Percentiles rank a stretch among this genome's conserved stretches.
These are phyloP conservation scores for Blepharisma stoltei DNA, from an alignment of 73 alveolate species.

Conservation along the genomic window DNA sequence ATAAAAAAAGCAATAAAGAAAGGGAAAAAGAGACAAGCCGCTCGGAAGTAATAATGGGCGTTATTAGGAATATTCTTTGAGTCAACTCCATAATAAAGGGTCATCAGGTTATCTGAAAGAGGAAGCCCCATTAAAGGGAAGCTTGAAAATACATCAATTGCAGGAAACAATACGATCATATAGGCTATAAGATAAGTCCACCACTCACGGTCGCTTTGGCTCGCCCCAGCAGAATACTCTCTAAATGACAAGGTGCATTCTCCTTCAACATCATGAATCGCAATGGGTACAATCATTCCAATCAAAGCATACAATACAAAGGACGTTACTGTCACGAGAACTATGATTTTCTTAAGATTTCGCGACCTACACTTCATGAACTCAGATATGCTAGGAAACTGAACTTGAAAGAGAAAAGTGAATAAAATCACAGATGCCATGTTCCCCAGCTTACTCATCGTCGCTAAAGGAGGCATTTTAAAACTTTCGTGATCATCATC, in stretches of 20 bases:
- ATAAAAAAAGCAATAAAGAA: background rate
- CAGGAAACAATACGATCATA: slow-evolving; percentile 11
- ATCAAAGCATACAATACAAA: background rate
- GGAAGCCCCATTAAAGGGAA: background rate
- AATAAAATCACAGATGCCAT: background rate
- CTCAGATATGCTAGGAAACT: slow-evolving; percentile 15
- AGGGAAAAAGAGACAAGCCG: background rate
- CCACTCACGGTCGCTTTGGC: slow-evolving; percentile 1
- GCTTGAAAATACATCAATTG: slow-evolving; percentile 20
- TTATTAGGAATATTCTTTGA: background rate
- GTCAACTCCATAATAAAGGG: background rate
- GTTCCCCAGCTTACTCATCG: background rate
- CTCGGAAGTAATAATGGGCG: background rate
- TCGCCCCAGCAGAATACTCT: background rate
- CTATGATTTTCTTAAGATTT: background rate
- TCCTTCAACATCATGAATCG: slow-evolving; percentile 11
- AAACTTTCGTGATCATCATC: background rate
- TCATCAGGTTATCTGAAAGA: background rate
- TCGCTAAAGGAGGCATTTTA: slow-evolving; percentile 15
- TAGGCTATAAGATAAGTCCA: slow-evolving; percentile 23
- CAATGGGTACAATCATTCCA: slow-evolving; percentile 6
- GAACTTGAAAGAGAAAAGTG: slow-evolving; percentile 12
- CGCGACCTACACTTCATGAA: background rate
- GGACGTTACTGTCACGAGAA: slow-evolving; percentile 7
- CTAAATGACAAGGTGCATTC: background rate